Evolutionary conservation across 2,329 filamentous ascomycete species (phyloP).

Genomic region (Pestalotiopsis sp.): DNA sequence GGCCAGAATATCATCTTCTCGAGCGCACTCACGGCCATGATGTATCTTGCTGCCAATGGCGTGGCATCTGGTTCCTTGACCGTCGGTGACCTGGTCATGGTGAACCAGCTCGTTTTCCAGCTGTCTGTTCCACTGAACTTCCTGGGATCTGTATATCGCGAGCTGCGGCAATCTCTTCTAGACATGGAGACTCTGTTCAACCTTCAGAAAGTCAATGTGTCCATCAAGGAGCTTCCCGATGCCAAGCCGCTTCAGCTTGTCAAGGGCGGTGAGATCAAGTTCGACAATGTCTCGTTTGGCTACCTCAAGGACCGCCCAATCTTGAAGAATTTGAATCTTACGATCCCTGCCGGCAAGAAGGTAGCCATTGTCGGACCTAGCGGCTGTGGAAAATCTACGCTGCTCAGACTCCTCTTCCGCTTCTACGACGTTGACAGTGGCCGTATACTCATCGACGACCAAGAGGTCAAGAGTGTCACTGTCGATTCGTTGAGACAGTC

Average conservation of each 20-base stretch:
- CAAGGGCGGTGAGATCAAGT: conserved; percentile 84
- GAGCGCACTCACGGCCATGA: conserved; percentile 90
- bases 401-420: conserved; percentile 87
- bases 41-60: conserved; percentile 93
- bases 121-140: conserved; percentile 97
- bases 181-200: conserved; percentile 99
- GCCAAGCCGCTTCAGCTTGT: conserved; percentile 73
- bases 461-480: conserved; percentile 83
- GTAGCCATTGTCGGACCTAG: conserved; percentile 93
- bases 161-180: conserved; percentile 88
- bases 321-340: conserved; percentile 79
- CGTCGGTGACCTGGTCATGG: conserved; percentile 96
- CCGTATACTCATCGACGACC: conserved; percentile 87
- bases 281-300: conserved; percentile 93
- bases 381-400: conserved; percentile 94
- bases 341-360: conserved; percentile 94
- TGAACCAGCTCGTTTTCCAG: conserved; percentile 98
- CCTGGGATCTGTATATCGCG: conserved; percentile 94
- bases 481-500: conserved; percentile 80
- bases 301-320: conserved; percentile 89
- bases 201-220: conserved; percentile 93
- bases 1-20: conserved; percentile 99
- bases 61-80: conserved; percentile 81
- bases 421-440: conserved; percentile 90
- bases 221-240: conserved; percentile 75